Conservation (phyloP, 441 rosid species). For the Populus trichocarpa region DNA sequence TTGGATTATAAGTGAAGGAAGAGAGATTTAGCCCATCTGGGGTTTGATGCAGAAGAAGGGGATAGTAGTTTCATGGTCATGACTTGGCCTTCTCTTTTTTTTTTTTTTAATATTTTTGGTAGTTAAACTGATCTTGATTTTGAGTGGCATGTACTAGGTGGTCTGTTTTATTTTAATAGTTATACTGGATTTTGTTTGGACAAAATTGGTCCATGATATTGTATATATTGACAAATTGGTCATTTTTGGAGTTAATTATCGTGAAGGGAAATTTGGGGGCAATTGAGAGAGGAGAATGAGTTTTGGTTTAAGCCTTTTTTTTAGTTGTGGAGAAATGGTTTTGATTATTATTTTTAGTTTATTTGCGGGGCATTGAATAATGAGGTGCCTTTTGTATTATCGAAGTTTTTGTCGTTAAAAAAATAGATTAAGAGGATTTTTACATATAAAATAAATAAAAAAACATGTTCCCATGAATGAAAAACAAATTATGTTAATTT, state of each 20-base stretch:
- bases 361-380: background rate
- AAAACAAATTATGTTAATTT: too few relatives aligned
- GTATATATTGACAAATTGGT: background rate
- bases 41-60: conserved; percentile 40
- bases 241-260: background rate
- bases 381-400: background rate
- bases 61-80: conserved; percentile 57
- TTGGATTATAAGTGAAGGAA: conserved; percentile 26
- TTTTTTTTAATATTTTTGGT: background rate
- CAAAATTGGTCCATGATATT: conserved; percentile 5
- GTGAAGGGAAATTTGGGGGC: background rate
- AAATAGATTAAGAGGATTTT: too few relatives aligned
- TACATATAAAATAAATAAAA: too few relatives aligned
- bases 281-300: background rate
- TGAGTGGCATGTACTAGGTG: background rate
- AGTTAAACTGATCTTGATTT: background rate
- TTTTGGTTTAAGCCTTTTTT: background rate
- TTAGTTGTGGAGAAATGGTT: conserved; percentile 13
- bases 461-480: too few relatives aligned
- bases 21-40: conserved; percentile 24
- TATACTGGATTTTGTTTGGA: background rate
- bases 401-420: too few relatives aligned
- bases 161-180: background rate
- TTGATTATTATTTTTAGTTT: background rate
- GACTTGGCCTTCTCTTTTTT: conserved; percentile 3